Percentiles rank a stretch among this genome's conserved stretches.
phyloP scores from a whole-genome alignment of 495 filamentous ascomycete species.

The Xylaria flabelliformis region DNA sequence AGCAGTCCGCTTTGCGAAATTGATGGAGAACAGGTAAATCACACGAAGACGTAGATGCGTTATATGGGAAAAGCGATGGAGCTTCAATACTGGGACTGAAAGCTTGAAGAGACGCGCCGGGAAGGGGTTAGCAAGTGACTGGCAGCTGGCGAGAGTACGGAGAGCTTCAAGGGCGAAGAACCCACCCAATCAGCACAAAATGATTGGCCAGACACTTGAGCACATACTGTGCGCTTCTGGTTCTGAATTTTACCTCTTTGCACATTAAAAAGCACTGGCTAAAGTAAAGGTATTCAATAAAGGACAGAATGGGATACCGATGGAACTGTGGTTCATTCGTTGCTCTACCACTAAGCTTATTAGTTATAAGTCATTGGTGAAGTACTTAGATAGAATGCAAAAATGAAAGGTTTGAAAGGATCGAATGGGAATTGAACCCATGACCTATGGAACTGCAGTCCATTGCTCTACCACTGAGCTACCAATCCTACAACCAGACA shows the following conservation, averaged over 20 bases:
- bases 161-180: not conserved
- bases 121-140: not conserved
- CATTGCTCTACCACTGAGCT: constrained; percentile 25
- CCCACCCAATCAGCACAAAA: not conserved
- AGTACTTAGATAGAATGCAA: too few relatives aligned
- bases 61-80: not conserved
- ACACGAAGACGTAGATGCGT: not conserved
- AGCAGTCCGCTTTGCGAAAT: not conserved
- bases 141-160: not conserved
- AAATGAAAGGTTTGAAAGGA: too few relatives aligned
- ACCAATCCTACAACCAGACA: constrained; percentile 6
- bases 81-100: not conserved
- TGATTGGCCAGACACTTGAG: constrained; percentile 40
- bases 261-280: too few relatives aligned
- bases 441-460: constrained; percentile 23
- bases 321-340: too few relatives aligned
- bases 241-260: too few relatives aligned
- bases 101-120: not conserved
- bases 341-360: too few relatives aligned
- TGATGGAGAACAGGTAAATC: not conserved
- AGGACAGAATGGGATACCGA: too few relatives aligned
- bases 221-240: too few relatives aligned
- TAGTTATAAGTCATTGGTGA: too few relatives aligned
- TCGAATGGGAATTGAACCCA: constrained; percentile 26
- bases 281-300: too few relatives aligned